phyloP scores from a whole-genome alignment of 768 basidiomycete genomes.

The Russula griseocarnosa region DNA sequence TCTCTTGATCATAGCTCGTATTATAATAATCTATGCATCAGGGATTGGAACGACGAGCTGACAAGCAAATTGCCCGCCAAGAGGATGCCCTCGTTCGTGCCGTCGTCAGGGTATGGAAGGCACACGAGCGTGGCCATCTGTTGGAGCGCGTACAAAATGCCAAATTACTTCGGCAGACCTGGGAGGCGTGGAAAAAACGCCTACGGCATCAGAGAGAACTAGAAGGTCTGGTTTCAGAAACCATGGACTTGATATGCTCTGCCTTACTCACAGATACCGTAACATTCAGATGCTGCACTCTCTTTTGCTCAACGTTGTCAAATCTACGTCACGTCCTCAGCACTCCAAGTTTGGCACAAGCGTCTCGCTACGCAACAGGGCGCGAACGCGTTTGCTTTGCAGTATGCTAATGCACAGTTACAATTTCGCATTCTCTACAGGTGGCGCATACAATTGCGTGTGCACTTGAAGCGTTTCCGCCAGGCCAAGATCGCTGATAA shows the following conservation, averaged over 20 bases:
- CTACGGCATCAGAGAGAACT: conserved; percentile 39
- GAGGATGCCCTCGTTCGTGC: conserved; percentile 57
- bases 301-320: conserved; percentile 46
- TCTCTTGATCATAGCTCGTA: not conserved
- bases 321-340: conserved; percentile 38
- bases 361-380: conserved; percentile 45
- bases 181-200: conserved; percentile 49
- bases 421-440: conserved; percentile 41
- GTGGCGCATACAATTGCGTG: conserved; percentile 57
- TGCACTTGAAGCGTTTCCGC: conserved; percentile 46
- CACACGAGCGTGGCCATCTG: conserved; percentile 57
- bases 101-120: conserved; percentile 61
- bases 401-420: conserved; percentile 45
- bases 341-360: conserved; percentile 47
- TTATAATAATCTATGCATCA: conserved; percentile 32
- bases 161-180: conserved; percentile 45
- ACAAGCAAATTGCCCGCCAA: conserved; percentile 53
- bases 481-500: conserved; percentile 53
- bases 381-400: conserved; percentile 45
- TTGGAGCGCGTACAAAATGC: conserved; percentile 50
- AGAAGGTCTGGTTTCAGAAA: conserved; percentile 42
- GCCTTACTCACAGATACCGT: not conserved
- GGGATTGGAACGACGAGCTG: conserved; percentile 53
- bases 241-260: not conserved
- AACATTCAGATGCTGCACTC: conserved; percentile 36